phyloP scores from a whole-genome alignment of 2,329 filamentous ascomycete genomes.

The Diaporthe citriasiana region DNA sequence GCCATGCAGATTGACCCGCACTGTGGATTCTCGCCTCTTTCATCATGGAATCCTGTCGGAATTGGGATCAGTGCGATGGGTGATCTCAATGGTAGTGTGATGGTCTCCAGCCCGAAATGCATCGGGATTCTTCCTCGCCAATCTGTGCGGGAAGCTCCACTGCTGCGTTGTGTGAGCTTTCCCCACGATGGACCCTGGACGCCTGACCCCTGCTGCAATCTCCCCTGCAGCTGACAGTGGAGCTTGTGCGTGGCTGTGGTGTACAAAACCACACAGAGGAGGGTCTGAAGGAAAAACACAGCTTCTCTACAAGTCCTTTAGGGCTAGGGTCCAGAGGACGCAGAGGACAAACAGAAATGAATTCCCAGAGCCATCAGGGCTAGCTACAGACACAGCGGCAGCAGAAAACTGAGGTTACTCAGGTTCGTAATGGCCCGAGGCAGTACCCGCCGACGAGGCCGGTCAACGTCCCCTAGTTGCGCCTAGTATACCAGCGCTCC shows the following conservation, averaged over 20 bases:
- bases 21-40: neutral
- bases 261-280: slow-evolving; percentile 6
- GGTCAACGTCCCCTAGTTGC: slow-evolving; percentile 35
- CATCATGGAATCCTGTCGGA: neutral
- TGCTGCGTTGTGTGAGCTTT: slow-evolving; percentile 35
- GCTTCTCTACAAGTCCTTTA: slow-evolving; percentile 7
- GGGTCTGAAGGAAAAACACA: slow-evolving; percentile 33
- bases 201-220: slow-evolving; percentile 11
- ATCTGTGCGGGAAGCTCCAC: slow-evolving; percentile 38
- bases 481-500: slow-evolving; percentile 39
- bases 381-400: neutral
- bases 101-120: slow-evolving; percentile 36
- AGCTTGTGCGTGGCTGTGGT: slow-evolving; percentile 13
- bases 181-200: slow-evolving; percentile 41
- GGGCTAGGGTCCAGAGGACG: neutral
- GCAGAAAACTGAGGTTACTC: slow-evolving; percentile 7
- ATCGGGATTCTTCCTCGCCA: slow-evolving; percentile 40
- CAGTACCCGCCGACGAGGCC: slow-evolving; percentile 38
- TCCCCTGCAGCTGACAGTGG: slow-evolving; percentile 40
- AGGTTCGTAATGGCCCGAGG: slow-evolving; percentile 34
- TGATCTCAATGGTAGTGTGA: neutral
- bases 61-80: neutral
- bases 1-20: slow-evolving; percentile 1
- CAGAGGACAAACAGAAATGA: neutral
- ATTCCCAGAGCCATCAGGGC: neutral